Evolutionary conservation across 2,329 filamentous ascomycete genomes (phyloP).

Genomic region (Fusarium sambucinum): DNA sequence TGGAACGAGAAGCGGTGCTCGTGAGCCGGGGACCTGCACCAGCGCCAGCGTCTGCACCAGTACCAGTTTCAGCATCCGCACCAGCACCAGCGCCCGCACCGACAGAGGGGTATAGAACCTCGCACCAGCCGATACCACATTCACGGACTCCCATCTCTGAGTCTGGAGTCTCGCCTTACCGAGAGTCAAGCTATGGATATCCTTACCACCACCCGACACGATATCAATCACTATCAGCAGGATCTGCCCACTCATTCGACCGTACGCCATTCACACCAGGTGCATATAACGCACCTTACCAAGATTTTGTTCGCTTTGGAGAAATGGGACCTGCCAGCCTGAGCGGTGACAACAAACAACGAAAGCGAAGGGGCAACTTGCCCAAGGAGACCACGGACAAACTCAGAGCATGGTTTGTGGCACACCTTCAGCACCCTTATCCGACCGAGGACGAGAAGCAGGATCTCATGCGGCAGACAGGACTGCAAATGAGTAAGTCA

Average conservation of each 20-base stretch:
- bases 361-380: conserved; percentile 82
- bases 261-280: conserved; percentile 59
- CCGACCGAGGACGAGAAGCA: conserved; percentile 91
- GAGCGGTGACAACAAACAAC: conserved; percentile 62
- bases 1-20: conserved; percentile 53
- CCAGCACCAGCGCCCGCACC: conserved; percentile 50
- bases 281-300: conserved; percentile 57
- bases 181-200: conserved; percentile 53
- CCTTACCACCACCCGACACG: conserved; percentile 59
- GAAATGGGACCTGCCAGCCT: conserved; percentile 56
- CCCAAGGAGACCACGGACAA: conserved; percentile 91
- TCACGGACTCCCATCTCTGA: conserved; percentile 51
- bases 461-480: conserved; percentile 80
- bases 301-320: conserved; percentile 59
- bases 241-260: conserved; percentile 59
- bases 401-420: conserved; percentile 81
- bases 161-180: conserved; percentile 50
- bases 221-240: conserved; percentile 61
- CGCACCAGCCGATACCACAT: conserved; percentile 43
- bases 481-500: conserved; percentile 80
- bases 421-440: conserved; percentile 84
- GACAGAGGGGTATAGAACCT: conserved; percentile 54
- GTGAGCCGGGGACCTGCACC: conserved; percentile 51
- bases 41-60: conserved; percentile 43
- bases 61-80: conserved; percentile 44